Conservation (phyloP, 2,329 filamentous ascomycete genomes). For the Xylariaceae sp. region DNA sequence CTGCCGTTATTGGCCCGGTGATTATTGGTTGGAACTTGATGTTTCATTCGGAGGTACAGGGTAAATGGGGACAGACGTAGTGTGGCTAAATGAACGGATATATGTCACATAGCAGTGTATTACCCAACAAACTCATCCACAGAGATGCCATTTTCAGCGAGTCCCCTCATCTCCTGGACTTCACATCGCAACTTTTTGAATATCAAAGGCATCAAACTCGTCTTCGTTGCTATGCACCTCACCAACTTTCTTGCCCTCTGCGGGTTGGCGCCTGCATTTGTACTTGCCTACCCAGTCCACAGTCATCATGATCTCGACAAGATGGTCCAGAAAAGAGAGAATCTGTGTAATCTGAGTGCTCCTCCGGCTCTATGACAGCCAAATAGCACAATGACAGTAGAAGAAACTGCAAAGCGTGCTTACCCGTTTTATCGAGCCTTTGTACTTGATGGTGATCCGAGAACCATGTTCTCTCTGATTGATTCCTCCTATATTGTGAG, state of each 20-base stretch:
- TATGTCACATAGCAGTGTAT: too few species aligned
- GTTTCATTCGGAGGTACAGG: constrained; percentile 23
- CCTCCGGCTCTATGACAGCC: constrained; percentile 36
- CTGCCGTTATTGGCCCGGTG: too few species aligned
- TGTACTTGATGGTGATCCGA: constrained; percentile 37
- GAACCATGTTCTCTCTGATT: constrained; percentile 39
- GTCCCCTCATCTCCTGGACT: constrained; percentile 21
- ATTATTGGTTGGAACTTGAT: too few species aligned
- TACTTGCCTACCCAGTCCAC: neutral
- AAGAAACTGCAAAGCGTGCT: constrained; percentile 35
- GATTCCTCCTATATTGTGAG: constrained; percentile 35
- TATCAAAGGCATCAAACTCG: neutral
- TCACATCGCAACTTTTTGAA: neutral
- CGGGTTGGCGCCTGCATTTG: constrained; percentile 25
- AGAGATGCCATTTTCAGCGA: constrained; percentile 11
- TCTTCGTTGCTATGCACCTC: neutral
- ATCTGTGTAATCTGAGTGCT: constrained; percentile 34
- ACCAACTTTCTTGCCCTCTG: constrained; percentile 14
- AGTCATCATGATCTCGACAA: constrained; percentile 17
- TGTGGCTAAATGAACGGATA: constrained; percentile 24
- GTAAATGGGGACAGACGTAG: constrained; percentile 23
- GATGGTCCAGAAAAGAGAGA: constrained; percentile 33
- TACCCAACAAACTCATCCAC: constrained; percentile 5
- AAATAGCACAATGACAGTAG: constrained; percentile 31
- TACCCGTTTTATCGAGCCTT: constrained; percentile 41